Evolutionary conservation across 441 rosid genomes (phyloP), one percentile per base, ranked within the genome.

Genomic region (Kokia cookei): DNA sequence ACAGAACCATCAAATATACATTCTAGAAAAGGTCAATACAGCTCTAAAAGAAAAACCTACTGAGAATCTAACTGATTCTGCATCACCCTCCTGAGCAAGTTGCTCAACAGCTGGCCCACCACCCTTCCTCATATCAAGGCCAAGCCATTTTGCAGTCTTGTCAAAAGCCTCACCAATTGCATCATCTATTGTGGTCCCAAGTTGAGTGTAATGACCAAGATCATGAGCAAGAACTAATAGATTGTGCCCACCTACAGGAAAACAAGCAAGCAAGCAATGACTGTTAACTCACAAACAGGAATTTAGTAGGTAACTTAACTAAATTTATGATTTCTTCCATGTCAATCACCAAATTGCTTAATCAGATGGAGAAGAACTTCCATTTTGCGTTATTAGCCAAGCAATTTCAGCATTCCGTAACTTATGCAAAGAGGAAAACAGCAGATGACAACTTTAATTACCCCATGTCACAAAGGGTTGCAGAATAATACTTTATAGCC

Each of bases 21-120:
- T 60, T 35, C 74, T 53, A 76, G 54, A 40, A 83, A 26, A 54
- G 17, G 67, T 63, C 47, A 67, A 66, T 2, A 77, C 62, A 79
- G 51, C 27, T 58, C 54, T 27, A 40, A n/a, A 47, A 45, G 67
- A 70, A 54, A 73, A 54, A 81, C 91, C 81, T 74, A 93, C 96
- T 73, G 90, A 86, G 77, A 95, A 93, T 80, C 80, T 93, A 35
- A 93, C 83, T 68, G 97, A 84, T 6, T 88, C 85, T 68, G 96
- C 83, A 84, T 91, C 88, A 83, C 98, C 99, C 84, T 88, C 97
- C 47, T 17, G 80, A 75, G 99, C 98, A 82, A 95, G 94, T 77
- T 91, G 88, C 89, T 95, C 98, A 51, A 95, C 77, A 80, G 98
- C 99, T 80, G 97, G 98, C 54, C 98, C 99, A 74, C 99, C 99